Percentiles rank a stretch among this genome's conserved stretches.
These are phyloP conservation scores for Botrytis deweyae DNA, from an alignment of 2,329 filamentous ascomycete species.

Conservation along the genomic window DNA sequence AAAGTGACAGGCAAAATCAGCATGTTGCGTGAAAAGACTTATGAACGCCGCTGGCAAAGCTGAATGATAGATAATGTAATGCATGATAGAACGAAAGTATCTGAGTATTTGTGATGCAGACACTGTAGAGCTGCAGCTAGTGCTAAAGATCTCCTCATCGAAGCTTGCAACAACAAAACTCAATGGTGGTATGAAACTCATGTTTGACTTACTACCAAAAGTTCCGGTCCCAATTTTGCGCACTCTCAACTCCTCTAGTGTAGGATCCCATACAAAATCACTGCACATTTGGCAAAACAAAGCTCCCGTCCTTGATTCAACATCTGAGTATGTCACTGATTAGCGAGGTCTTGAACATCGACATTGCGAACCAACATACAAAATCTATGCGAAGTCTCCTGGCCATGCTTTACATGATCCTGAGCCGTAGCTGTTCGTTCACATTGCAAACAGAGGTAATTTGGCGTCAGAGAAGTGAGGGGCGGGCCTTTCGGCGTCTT, in stretches of 20 bases:
- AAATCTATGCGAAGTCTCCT: constrained; percentile 69
- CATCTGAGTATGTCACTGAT: constrained; percentile 51
- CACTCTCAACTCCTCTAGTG: constrained; percentile 71
- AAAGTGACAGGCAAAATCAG: constrained; percentile 13
- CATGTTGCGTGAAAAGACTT: neutral
- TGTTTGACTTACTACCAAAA: constrained; percentile 56
- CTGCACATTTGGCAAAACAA: constrained; percentile 80
- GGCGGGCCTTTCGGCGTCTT: constrained; percentile 56
- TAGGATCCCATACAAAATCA: constrained; percentile 80
- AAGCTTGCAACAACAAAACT: constrained; percentile 2
- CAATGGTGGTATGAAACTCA: too few relatives aligned
- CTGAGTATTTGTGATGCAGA: neutral
- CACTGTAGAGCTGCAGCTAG: neutral
- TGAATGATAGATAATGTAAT: neutral
- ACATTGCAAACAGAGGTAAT: constrained; percentile 73
- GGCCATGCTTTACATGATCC: constrained; percentile 65
- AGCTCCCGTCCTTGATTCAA: constrained; percentile 72
- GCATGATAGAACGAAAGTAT: neutral
- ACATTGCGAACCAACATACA: constrained; percentile 50
- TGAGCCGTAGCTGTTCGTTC: constrained; percentile 65
- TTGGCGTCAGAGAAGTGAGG: constrained; percentile 62
- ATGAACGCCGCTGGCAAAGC: neutral
- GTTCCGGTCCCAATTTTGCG: constrained; percentile 67
- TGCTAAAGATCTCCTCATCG: neutral
- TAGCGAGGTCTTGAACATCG: neutral